Percentiles rank a stretch among this genome's conserved stretches.
Conservation (phyloP, 2,329 filamentous ascomycete genomes). For the Rhynchosporium agropyri region DNA sequence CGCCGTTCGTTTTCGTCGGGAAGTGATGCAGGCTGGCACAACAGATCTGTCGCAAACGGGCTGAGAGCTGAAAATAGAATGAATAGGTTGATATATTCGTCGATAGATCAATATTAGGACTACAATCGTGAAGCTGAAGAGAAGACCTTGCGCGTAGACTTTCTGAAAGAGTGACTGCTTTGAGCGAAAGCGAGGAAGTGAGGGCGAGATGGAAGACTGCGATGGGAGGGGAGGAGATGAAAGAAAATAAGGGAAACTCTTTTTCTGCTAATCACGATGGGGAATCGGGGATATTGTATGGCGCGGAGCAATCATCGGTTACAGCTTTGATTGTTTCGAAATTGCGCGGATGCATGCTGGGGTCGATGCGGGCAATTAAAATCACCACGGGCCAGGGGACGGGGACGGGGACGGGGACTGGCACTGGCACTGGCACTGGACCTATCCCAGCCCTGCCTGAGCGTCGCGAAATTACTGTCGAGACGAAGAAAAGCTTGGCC, state of each 20-base stretch:
- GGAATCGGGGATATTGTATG: not conserved
- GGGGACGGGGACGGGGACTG: not conserved
- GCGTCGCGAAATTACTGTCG: slow-evolving; percentile 11
- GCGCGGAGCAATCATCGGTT: too few species aligned
- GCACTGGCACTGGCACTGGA: not conserved
- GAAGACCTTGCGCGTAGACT: not conserved
- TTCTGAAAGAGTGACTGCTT: slow-evolving; percentile 16
- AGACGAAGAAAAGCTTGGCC: not conserved
- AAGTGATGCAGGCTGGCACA: slow-evolving; percentile 10
- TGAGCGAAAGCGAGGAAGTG: slow-evolving; percentile 5
- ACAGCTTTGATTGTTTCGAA: slow-evolving; percentile 7
- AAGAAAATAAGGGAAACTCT: slow-evolving; percentile 1
- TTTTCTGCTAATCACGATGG: not conserved
- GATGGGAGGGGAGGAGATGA: not conserved
- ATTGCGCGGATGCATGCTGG: slow-evolving; percentile 18
- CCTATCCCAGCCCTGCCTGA: slow-evolving; percentile 3
- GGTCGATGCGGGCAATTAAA: not conserved
- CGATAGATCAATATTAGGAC: not conserved
- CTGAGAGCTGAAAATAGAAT: slow-evolving; percentile 12
- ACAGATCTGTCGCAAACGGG: slow-evolving; percentile 14
- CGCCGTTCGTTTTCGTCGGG: slow-evolving; percentile 9
- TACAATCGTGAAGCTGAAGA: not conserved
- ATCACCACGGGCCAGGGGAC: not conserved
- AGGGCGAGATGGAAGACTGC: not conserved
- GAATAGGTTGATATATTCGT: not conserved